Percentiles rank a stretch among this genome's conserved stretches.
These are phyloP conservation scores for Saccharata proteae DNA, from an alignment of 2,329 filamentous ascomycete genomes.

Conservation along the genomic window DNA sequence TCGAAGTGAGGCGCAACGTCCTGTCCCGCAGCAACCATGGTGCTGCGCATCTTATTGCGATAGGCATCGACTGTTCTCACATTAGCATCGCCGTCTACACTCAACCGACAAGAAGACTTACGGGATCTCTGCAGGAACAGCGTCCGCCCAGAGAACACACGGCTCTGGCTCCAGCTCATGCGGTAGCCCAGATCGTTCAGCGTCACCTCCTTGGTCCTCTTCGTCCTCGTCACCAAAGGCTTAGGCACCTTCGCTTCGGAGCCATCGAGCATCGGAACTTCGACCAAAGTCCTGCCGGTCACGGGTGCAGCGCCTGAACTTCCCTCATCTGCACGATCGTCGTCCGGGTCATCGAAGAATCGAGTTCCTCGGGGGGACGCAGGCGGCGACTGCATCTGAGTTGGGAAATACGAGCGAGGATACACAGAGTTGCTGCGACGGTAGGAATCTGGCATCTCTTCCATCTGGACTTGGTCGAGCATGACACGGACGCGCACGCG, in stretches of 20 bases:
- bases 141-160: constrained; percentile 75
- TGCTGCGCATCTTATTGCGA: constrained; percentile 76
- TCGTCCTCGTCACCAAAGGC: constrained; percentile 57
- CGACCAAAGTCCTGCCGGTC: constrained; percentile 35
- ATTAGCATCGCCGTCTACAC: constrained; percentile 14
- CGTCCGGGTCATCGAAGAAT: constrained; percentile 52
- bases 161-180: constrained; percentile 93
- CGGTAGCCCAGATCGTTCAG: constrained; percentile 88
- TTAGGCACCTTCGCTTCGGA: constrained; percentile 61
- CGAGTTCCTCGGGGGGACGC: constrained; percentile 61
- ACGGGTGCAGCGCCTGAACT: constrained; percentile 30
- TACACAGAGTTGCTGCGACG: constrained; percentile 82
- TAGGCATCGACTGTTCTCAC: constrained; percentile 68
- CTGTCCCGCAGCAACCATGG: constrained; percentile 66
- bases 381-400: constrained; percentile 82
- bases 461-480: constrained; percentile 85
- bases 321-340: constrained; percentile 45
- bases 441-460: constrained; percentile 93
- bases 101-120: constrained; percentile 42
- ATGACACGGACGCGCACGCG: constrained; percentile 82
- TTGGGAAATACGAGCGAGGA: constrained; percentile 81
- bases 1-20: constrained; percentile 82
- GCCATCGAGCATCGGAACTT: constrained; percentile 48
- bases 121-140: constrained; percentile 83
- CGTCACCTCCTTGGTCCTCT: constrained; percentile 71